These are phyloP conservation scores for Lentinus brumalis DNA, from an alignment of 768 basidiomycete genomes.

Conservation along the genomic window DNA sequence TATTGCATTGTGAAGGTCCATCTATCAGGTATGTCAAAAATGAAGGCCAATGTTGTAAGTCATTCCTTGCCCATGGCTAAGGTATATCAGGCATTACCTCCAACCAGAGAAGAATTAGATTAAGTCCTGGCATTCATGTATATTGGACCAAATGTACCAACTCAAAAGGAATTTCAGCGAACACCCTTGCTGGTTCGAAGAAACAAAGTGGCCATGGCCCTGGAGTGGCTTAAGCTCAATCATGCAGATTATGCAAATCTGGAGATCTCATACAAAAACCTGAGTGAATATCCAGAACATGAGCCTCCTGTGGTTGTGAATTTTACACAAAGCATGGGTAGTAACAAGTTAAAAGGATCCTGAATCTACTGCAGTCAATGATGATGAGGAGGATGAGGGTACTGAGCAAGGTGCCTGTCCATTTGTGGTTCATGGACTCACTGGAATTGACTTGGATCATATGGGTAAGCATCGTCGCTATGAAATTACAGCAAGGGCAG, in stretches of 20 bases:
- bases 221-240: slow-evolving; percentile 26
- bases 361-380: background rate
- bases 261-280: slow-evolving; percentile 7
- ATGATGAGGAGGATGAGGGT: background rate
- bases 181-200: slow-evolving; percentile 27
- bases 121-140: slow-evolving; percentile 33
- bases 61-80: slow-evolving; percentile 19
- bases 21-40: slow-evolving; percentile 25
- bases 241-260: slow-evolving; percentile 19
- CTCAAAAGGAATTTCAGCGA: slow-evolving; percentile 27
- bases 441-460: background rate
- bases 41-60: slow-evolving; percentile 19
- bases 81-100: slow-evolving; percentile 15
- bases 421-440: slow-evolving; percentile 12
- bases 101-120: slow-evolving; percentile 13
- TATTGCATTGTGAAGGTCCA: slow-evolving; percentile 33
- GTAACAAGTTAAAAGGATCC: background rate
- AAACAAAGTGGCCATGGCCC: slow-evolving; percentile 16
- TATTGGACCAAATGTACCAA: slow-evolving; percentile 30
- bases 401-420: slow-evolving; percentile 1
- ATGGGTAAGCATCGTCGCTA: background rate
- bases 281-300: slow-evolving; percentile 9
- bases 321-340: background rate
- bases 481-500: background rate
- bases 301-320: slow-evolving; percentile 2